Evolutionary conservation across 179 eudicot species (phyloP), one percentile per base, ranked within the genome.

Genomic region (Silene coronaria): DNA sequence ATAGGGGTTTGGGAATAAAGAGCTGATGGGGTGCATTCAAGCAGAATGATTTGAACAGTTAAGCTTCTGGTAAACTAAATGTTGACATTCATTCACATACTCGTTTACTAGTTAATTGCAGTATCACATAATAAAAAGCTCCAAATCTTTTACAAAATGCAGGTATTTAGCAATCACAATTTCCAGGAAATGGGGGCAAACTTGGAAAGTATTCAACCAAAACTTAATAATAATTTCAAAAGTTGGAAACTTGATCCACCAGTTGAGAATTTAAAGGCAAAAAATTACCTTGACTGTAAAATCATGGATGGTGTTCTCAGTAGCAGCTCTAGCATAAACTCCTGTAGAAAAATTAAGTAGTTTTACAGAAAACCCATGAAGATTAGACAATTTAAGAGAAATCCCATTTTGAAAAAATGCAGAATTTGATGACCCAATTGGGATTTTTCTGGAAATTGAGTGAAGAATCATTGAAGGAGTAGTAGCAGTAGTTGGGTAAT

Each of bases 231-330:
- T n/a, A 68, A 11, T 22, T 30, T 9, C 17, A 16, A 53, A 58
- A 17, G 59, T 30, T 58, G n/a, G 72, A 42, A 46, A 72, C 21
- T 66, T 60, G 11, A 24, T 65, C 14, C 5, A 13, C 4, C 2
- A 36, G 6, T 46, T 21, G 53, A 65, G 1, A 3, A 21, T 8
- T 11, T n/a, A 22, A 34, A 66, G 0, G 34, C 11, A 70, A 64
- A 28, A 11, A 77, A 60, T 12, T 80, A 94, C 97, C 96, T 91
- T 94, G 6, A 91, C 98, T 55, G 84, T 89, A 81, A 61, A 94
- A 80, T 94, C 98, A 83, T 94, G 85, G 22, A 93, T 53, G n/a
- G 87, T 87, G 74, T 91, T 88, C 75, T 81, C 91, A 1, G 98
- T 86, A 60, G 97, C 91, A 67, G 98, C 93, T 78, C 88, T 83